A percentile compares a stretch with the other conserved stretches of the same genome.
Conservation (phyloP, 208 protist species). For the Acanthamoeba lenticulata region DNA sequence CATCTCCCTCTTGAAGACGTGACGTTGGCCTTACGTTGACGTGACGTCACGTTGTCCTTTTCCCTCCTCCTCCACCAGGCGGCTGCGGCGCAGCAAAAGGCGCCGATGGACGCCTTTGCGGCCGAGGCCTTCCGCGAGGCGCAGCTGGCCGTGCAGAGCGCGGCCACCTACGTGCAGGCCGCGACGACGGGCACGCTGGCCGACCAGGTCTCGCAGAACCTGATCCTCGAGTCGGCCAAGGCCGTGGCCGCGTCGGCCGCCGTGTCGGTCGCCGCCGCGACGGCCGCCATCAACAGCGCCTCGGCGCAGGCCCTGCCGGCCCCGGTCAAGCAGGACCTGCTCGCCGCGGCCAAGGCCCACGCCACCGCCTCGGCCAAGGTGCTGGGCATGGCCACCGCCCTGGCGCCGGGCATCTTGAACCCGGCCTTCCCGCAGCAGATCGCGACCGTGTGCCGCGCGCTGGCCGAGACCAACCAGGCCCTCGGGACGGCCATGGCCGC, state of each 20-base stretch:
- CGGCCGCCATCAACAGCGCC: background rate
- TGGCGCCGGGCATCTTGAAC: constrained; percentile 32
- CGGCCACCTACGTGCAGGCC: constrained; percentile 28
- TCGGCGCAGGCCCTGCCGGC: background rate
- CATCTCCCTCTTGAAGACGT: background rate
- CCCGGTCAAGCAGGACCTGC: background rate
- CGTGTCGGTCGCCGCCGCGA: background rate
- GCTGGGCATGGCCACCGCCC: background rate
- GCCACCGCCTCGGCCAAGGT: constrained; percentile 2
- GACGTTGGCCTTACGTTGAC: background rate
- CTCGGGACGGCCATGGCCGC: background rate
- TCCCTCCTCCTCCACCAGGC: background rate
- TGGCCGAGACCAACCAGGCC: background rate
- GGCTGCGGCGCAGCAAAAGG: background rate
- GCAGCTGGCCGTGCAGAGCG: constrained; percentile 8
- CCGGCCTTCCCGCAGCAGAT: constrained; percentile 32
- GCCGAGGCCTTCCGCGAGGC: constrained; percentile 32
- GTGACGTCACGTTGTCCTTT: background rate
- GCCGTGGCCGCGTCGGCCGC: background rate
- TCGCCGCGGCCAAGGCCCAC: background rate
- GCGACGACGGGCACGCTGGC: background rate
- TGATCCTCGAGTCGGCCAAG: constrained; percentile 67
- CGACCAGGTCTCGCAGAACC: constrained; percentile 30
- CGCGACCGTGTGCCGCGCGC: background rate
- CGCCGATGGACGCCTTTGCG: background rate